Base-by-base conservation (phyloP, 805 yeast genomes). In the Ascoidea rubescens region DNA sequence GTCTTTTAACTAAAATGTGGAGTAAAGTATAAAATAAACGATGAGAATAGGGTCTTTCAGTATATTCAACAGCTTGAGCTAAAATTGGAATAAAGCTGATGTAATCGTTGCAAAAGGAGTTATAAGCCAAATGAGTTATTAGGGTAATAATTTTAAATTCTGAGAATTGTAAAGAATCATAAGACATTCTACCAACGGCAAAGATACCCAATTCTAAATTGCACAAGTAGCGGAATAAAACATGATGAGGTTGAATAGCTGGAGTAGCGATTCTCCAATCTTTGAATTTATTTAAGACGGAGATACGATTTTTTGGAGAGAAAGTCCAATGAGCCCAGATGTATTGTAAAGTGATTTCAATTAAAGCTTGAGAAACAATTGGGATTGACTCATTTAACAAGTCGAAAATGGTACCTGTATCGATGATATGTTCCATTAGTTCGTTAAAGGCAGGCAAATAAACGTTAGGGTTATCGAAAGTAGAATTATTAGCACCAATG, bases 301-400 rank as follows among this genome's bases (percentile, higher is more conserved):
- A 53, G 1, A 57, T 42, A 30, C 63, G 60, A 6, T 61, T 54
- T 6, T 47, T 46, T 4, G 49, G 48, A 5, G 55, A 52, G 53
- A 62, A 71, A 28, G 60, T 59, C 77, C 77, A 75, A 54, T 74
- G 76, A 7, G 68, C 62, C 62, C 73, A 71, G 52, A 76, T 71
- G 55, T 73, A 76, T 49, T 65, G 67, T 16, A 75, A 58, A 2
- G 75, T 54, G 59, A 71, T 59, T 37, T 75, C 80, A 10, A 73
- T 48, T 21, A 75, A 49, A 1, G 67, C 56, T 48, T 65, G 60
- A 14, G 68, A 61, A 5, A 63, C 51, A 28, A 63, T 58, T 0
- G 58, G 17, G 7, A 58, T 58, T 5, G 56, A 47, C 0, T 56
- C 57, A 6, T 61, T 60, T 42, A 69, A 54, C 2, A 70, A 46